These are phyloP conservation scores for Fragaria vesca DNA, from an alignment of 306 rosid species.

Conservation along the genomic window DNA sequence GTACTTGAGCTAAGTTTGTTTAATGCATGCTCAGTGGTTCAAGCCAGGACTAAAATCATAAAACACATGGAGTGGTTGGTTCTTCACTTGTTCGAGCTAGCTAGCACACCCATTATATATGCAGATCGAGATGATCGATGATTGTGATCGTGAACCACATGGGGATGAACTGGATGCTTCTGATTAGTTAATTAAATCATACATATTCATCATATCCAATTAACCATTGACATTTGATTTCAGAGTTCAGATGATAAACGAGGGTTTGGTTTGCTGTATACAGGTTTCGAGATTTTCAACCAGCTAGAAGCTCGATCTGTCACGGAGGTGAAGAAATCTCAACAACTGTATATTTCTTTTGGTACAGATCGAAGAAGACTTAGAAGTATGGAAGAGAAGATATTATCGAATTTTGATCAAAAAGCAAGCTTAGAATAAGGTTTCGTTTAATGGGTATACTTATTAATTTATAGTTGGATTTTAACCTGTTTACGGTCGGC, in stretches of 20 bases:
- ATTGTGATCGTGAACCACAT: constrained; percentile 27
- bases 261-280: constrained; percentile 24
- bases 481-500: too few relatives aligned
- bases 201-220: neutral
- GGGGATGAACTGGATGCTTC: constrained; percentile 28
- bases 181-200: constrained; percentile 15
- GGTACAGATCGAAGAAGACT: neutral
- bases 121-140: neutral
- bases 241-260: neutral
- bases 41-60: neutral
- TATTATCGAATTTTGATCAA: neutral
- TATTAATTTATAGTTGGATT: too few relatives aligned
- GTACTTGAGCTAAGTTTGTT: neutral
- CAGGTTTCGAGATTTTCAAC: constrained; percentile 20
- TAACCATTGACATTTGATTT: constrained; percentile 22
- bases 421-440: neutral
- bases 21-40: neutral
- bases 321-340: constrained; percentile 10
- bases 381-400: neutral
- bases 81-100: neutral
- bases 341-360: neutral
- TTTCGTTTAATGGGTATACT: neutral
- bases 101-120: neutral
- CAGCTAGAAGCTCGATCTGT: constrained; percentile 2
- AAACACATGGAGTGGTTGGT: constrained; percentile 31